phyloP scores from a whole-genome alignment of 1,139 yeast species.

The Pichia norvegensis region DNA sequence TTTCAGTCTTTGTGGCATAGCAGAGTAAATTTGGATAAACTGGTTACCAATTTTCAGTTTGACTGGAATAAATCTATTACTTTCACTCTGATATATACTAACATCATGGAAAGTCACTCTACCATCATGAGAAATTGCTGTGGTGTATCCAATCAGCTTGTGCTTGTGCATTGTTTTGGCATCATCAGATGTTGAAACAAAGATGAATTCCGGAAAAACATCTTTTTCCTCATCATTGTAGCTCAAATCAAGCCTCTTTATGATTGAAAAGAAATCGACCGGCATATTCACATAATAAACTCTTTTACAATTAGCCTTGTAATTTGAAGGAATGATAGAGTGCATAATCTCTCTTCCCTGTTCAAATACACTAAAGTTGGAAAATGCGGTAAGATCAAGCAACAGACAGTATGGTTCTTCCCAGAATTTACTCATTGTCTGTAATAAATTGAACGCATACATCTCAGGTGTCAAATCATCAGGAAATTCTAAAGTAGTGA shows the following conservation, averaged over 20 bases:
- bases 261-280: conserved; percentile 32
- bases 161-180: conserved; percentile 41
- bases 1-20: conserved; percentile 31
- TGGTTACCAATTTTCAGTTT: conserved; percentile 63
- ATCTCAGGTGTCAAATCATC: conserved; percentile 45
- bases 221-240: conserved; percentile 5
- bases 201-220: conserved; percentile 17
- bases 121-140: conserved; percentile 40
- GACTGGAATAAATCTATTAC: conserved; percentile 43
- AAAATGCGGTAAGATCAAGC: conserved; percentile 62
- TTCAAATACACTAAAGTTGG: conserved; percentile 23
- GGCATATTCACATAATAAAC: conserved; percentile 54
- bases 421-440: conserved; percentile 69
- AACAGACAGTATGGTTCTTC: conserved; percentile 56
- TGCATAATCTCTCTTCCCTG: conserved; percentile 30
- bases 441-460: conserved; percentile 55
- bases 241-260: conserved; percentile 8
- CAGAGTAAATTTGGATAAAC: conserved; percentile 50
- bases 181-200: conserved; percentile 33
- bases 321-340: conserved; percentile 39
- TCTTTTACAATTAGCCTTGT: conserved; percentile 47
- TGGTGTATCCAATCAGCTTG: conserved; percentile 39
- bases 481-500: conserved; percentile 39
- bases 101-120: conserved; percentile 58
- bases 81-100: conserved; percentile 39